Percentiles rank a stretch among this genome's conserved stretches.
Conservation (phyloP, 2,329 filamentous ascomycete species). For the Meredithiella fracta region DNA sequence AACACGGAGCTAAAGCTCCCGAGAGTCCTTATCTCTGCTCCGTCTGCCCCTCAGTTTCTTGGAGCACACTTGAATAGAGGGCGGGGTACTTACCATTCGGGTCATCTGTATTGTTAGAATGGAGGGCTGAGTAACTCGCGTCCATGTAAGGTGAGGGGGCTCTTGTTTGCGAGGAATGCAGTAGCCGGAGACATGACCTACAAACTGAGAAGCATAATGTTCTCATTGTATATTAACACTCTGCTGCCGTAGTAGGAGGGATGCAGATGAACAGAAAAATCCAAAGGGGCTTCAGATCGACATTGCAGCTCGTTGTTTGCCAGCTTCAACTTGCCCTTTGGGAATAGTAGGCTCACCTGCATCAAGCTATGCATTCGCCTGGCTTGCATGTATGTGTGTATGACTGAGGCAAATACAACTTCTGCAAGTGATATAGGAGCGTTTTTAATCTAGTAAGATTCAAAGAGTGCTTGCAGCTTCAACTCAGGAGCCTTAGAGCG, state of each 20-base stretch:
- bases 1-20: background rate
- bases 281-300: background rate
- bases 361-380: background rate
- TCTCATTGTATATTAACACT: constrained; percentile 1
- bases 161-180: background rate
- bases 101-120: constrained; percentile 10
- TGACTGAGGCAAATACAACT: background rate
- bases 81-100: constrained; percentile 7
- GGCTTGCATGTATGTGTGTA: background rate
- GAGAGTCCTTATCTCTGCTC: background rate
- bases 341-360: background rate
- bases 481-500: background rate
- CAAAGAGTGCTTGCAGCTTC: background rate
- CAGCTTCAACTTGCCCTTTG: background rate
- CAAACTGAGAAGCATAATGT: constrained; percentile 2
- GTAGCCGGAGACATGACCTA: background rate
- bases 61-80: background rate
- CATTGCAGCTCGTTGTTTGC: background rate
- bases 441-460: background rate
- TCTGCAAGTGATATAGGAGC: background rate
- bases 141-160: constrained; percentile 7
- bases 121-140: constrained; percentile 9
- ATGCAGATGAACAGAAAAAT: background rate
- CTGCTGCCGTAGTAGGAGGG: background rate
- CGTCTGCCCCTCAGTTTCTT: background rate